A percentile compares a stretch with the other conserved stretches of the same genome.
phyloP scores from a whole-genome alignment of 257 asterid species.

The Solanum paucissectum region DNA sequence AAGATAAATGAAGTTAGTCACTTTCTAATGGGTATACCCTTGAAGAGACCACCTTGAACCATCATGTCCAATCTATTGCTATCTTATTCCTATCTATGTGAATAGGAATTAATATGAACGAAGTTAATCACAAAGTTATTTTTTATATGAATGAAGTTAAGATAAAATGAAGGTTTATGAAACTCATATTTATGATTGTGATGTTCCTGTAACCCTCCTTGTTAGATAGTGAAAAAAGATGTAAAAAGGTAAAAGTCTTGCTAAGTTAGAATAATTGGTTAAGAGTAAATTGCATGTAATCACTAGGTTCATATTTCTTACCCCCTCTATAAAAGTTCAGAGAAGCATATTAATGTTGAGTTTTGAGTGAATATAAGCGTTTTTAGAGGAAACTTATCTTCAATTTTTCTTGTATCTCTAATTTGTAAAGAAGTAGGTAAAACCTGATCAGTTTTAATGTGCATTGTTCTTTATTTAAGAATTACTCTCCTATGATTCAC shows the following conservation, averaged over 20 bases:
- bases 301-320: not conserved
- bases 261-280: not conserved
- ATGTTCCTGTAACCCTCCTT: not conserved
- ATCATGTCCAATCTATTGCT: not conserved
- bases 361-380: not conserved
- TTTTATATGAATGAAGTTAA: not conserved
- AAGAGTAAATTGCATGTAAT: not conserved
- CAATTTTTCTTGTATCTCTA: not conserved
- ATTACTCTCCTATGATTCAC: not conserved
- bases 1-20: not conserved
- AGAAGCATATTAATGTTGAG: not conserved
- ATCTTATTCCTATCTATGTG: not conserved
- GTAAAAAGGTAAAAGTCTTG: not conserved
- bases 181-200: not conserved
- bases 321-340: not conserved
- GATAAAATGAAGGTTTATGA: not conserved
- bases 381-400: not conserved
- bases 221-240: not conserved
- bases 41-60: not conserved
- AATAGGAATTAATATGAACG: not conserved
- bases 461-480: not conserved
- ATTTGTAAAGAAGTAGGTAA: not conserved
- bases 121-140: not conserved
- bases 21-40: not conserved
- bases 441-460: not conserved